Evolutionary conservation across 139 green algal genomes (phyloP).

Genomic region (Auxenochlorella pyrenoidosa): DNA sequence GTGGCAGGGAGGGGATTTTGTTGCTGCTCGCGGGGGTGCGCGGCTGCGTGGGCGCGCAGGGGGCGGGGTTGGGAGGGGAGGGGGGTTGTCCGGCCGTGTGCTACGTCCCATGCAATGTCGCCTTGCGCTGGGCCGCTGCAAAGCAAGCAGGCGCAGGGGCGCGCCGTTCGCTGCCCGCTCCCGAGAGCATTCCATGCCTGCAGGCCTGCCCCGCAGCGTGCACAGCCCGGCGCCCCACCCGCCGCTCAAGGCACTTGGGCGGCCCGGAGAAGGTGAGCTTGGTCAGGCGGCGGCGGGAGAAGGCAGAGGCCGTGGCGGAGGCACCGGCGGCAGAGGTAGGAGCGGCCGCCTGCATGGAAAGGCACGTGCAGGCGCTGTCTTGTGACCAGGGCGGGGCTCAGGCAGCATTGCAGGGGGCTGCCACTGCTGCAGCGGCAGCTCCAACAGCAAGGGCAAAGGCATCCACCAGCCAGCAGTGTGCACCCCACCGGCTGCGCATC

Average conservation of each 20-base stretch:
- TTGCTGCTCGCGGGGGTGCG: neutral
- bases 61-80: no score
- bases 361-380: neutral
- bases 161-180: no score
- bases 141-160: neutral
- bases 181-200: neutral
- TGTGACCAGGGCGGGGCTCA: no score
- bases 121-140: no score
- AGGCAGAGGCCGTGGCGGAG: neutral
- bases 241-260: conserved; percentile 24
- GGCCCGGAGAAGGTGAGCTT: conserved; percentile 17
- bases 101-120: no score
- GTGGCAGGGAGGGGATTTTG: neutral
- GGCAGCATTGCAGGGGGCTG: no score
- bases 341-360: no score
- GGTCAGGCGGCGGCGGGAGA: neutral
- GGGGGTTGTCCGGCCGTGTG: no score
- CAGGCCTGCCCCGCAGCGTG: neutral
- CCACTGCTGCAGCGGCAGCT: no score
- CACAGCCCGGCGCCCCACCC: neutral
- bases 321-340: neutral
- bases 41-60: no score
- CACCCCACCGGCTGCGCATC: neutral
- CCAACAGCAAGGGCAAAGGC: no score
- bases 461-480: no score